Conservation (phyloP, 441 rosid genomes). For the Macaranga tanarius region DNA sequence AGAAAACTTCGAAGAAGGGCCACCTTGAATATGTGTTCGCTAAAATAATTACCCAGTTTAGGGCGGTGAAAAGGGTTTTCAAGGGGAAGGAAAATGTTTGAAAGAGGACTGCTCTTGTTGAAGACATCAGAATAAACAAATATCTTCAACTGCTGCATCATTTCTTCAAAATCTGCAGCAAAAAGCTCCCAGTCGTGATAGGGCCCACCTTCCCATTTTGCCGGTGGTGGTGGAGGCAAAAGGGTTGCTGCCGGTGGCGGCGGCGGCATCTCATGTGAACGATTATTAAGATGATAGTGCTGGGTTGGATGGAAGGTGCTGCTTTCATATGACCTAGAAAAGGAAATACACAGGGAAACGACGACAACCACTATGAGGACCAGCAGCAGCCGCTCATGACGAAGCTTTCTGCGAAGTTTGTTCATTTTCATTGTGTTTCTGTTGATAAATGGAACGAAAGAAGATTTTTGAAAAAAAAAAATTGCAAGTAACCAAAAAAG, state of each 20-base stretch:
- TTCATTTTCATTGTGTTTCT: constrained; percentile 10
- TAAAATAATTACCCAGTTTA: constrained; percentile 45
- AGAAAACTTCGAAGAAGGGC: constrained; percentile 37
- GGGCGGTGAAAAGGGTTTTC: constrained; percentile 34
- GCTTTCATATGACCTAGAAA: not conserved
- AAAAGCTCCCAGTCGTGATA: constrained; percentile 43
- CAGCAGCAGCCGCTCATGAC: not conserved
- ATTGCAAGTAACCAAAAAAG: no score
- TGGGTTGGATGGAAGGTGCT: not conserved
- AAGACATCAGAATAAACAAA: constrained; percentile 38
- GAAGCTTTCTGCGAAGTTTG: not conserved
- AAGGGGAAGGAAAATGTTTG: constrained; percentile 40
- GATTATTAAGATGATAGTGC: not conserved
- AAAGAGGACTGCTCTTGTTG: constrained; percentile 20
- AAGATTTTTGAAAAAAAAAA: no score
- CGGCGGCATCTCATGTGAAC: not conserved
- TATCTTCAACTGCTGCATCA: constrained; percentile 40
- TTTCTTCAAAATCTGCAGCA: constrained; percentile 35
- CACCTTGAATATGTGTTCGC: constrained; percentile 50
- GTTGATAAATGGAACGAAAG: not conserved
- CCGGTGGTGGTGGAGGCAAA: not conserved
- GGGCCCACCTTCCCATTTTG: constrained; percentile 24
- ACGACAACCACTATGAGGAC: not conserved
- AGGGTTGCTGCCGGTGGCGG: not conserved
- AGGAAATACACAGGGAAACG: not conserved